Conservation (phyloP, 2,329 filamentous ascomycete genomes). For the Cytospora leucostoma region DNA sequence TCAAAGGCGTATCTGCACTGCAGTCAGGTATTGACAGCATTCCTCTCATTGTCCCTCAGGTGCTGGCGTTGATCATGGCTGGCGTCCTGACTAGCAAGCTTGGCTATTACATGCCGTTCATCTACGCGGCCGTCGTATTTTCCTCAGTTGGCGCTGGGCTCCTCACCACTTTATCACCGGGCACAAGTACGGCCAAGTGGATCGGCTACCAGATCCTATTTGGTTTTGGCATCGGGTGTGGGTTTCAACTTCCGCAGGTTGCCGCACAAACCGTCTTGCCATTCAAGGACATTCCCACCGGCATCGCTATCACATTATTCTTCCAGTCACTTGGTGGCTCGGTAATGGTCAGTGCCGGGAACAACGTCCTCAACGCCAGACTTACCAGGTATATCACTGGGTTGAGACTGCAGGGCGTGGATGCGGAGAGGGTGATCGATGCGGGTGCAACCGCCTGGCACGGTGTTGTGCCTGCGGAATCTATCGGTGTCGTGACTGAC, state of each 20-base stretch:
- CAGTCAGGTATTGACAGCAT: conserved; percentile 32
- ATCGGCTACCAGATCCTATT: conserved; percentile 37
- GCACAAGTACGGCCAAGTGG: conserved; percentile 40
- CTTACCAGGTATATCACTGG: conserved; percentile 28
- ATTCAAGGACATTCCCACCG: conserved; percentile 2
- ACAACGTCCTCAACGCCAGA: conserved; percentile 44
- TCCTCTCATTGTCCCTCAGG: conserved; percentile 31
- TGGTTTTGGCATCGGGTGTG: conserved; percentile 11
- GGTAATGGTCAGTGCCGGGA: conserved; percentile 49
- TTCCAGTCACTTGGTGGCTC: conserved; percentile 37
- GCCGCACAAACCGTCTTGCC: conserved; percentile 2
- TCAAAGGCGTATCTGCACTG: conserved; percentile 35
- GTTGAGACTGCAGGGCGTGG: background rate
- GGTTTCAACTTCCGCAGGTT: background rate
- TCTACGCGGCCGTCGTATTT: conserved; percentile 33
- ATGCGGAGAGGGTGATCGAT: background rate
- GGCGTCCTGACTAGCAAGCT: conserved; percentile 29
- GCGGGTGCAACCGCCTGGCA: conserved; percentile 8
- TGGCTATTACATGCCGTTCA: conserved; percentile 32
- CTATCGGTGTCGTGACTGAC: background rate
- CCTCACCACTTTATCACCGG: conserved; percentile 37
- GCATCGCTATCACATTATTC: conserved; percentile 4
- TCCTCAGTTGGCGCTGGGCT: conserved; percentile 41
- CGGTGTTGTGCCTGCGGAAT: background rate
- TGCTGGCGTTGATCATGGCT: conserved; percentile 28